phyloP scores from a whole-genome alignment of 139 green algal species.

The Picochlorum sp. region DNA sequence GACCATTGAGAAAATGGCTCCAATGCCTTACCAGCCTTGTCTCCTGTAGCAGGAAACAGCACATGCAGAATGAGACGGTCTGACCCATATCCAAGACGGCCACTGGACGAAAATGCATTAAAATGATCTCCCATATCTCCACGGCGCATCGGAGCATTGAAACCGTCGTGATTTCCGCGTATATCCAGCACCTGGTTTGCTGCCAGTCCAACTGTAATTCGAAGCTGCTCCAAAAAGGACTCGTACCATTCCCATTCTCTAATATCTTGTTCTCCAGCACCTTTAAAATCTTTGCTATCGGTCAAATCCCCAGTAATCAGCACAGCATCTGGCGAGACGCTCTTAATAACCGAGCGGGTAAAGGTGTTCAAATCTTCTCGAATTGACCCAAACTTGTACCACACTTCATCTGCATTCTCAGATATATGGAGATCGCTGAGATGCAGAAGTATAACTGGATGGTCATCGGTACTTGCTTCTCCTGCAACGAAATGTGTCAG shows the following conservation, averaged over 20 bases:
- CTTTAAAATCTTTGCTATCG: slow-evolving; percentile 33
- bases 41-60: background rate
- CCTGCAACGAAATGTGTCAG: background rate
- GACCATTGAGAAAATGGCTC: background rate
- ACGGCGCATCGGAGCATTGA: slow-evolving; percentile 32
- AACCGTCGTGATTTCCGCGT: slow-evolving; percentile 63
- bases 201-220: slow-evolving; percentile 10
- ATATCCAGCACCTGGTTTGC: slow-evolving; percentile 34
- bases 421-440: slow-evolving; percentile 21
- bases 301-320: slow-evolving; percentile 49
- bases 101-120: slow-evolving; percentile 12
- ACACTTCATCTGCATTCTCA: slow-evolving; percentile 6
- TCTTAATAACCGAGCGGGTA: slow-evolving; percentile 10
- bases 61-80: background rate
- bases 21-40: background rate
- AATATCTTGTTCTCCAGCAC: slow-evolving; percentile 23
- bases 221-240: slow-evolving; percentile 5
- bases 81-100: background rate
- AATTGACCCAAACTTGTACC: slow-evolving; percentile 31
- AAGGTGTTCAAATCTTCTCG: slow-evolving; percentile 29
- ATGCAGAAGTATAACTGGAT: slow-evolving; percentile 11
- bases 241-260: slow-evolving; percentile 34
- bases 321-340: slow-evolving; percentile 11
- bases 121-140: slow-evolving; percentile 31
- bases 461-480: background rate